Evolutionary conservation across 192 early-diverging fungal genomes (phyloP), one percentile per base, ranked within the genome.

Genomic region (Coemansia sp.): DNA sequence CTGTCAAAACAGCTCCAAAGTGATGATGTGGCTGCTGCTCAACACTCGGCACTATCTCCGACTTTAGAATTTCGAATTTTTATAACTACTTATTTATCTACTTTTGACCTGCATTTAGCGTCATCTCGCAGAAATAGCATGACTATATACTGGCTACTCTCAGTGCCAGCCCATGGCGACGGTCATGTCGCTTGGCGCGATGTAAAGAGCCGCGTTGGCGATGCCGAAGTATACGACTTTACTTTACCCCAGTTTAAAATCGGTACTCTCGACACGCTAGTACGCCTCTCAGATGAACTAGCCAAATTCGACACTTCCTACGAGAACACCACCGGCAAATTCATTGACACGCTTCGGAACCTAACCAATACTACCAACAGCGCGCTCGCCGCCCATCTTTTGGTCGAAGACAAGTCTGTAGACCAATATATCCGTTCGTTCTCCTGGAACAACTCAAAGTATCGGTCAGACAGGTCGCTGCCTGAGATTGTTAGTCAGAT

Each of bases 391-490:
- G 42, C 66, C 12, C 33, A 46, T 34, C 65, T 80, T 54, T 16
- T 44, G 36, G 81, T 84, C 3, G 76, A 84, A 13, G 81, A 68
- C 36, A 80, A 96, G 87, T 78, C 88, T 61, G 88, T 97, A 41
- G 96, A 96, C 78, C 85, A 93, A 52, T 99, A 93, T 68, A 80
- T 98, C 16, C 88, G 89, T 66, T 85, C 87, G 27, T 98, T 98
- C 74, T 86, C 91, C 67, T 99, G 98, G 98, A 95, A 98, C 78
- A 93, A 91, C 18, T 92, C 97, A 90, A 98, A 97, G 83, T 99
- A 96, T 80, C 87, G 98, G 51, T 73, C 91, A 2, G 98, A 99
- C 82, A 95, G 96, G 80, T 88, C 93, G 8, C 82, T 99, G 72
- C 84, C 88, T 59, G 98, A 98, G 74, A 88, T 97, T 27, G 82